Base-by-base conservation (phyloP, 371 early-diverging fungal species). In the Funneliformis caledonium region DNA sequence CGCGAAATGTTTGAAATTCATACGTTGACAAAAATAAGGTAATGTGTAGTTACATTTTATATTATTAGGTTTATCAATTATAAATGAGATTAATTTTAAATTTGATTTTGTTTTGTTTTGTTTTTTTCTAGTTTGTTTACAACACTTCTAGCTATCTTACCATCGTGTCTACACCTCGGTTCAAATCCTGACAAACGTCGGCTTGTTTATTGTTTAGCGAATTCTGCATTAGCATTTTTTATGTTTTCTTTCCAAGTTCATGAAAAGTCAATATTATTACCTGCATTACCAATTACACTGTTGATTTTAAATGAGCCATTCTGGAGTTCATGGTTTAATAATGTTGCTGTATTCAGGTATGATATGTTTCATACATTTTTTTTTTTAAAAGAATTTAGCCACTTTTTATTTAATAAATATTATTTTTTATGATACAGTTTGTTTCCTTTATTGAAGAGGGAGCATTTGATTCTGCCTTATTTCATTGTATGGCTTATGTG, bases 161-260 rank as follows among this genome's bases (percentile, higher is more conserved):
- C 97, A 0, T 88, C 92, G 10, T 86, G 88, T 56, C 76, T 91
- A n/a, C 87, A 91, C 77, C 76, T 95, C 60, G 89, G 91, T 47
- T 80, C 83, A 10, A 78, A 82, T 19, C 92, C 93, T 4, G 86
- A 89, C 5, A 86, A 86, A 37, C 82, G 78, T 16, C 86, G 90
- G 2, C 84, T 94, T 42, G 80, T 95, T 42, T 95, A 95, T 80
- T 88, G 93, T 3, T 82, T 97, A 69, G 81, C 92, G 47, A 93
- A 91, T 75, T 89, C 91, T 0, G 92, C 96, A 1, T 84, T 98
- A 37, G 93, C 94, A 0, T 98, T 98, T 85, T 98, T 96, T 86
- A 83, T 98, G 82, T 93, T 97, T 65, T 95, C 97, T 8, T 98
- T 97, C 88, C 98, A 97, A 85, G 99, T 98, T 2, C 99, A 98